A percentile compares a stretch with the other conserved stretches of the same genome.
Conservation (phyloP, 192 early-diverging fungal genomes). For the Gaertneriomyces semiglobifer region DNA sequence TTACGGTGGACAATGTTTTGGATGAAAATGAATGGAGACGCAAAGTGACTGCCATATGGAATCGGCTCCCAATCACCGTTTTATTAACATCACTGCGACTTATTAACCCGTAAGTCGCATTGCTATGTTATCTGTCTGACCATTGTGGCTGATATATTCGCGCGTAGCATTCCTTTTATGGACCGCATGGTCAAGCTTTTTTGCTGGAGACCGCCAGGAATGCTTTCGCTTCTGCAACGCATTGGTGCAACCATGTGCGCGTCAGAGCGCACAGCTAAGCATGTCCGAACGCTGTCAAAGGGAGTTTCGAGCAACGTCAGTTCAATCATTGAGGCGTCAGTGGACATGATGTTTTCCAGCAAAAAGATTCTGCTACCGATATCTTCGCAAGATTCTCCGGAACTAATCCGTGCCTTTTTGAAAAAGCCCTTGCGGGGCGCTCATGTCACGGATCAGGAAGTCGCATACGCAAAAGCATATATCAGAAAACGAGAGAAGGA, state of each 20-base stretch:
- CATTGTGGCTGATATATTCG: not conserved
- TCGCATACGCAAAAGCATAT: constrained; percentile 27
- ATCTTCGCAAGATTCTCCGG: constrained; percentile 12
- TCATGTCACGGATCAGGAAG: constrained; percentile 1
- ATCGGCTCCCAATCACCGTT: constrained; percentile 29
- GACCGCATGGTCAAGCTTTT: constrained; percentile 38
- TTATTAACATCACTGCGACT: constrained; percentile 33
- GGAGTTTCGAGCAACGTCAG: too few species aligned
- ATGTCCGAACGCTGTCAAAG: not conserved
- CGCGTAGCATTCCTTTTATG: constrained; percentile 33
- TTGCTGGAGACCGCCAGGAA: constrained; percentile 39
- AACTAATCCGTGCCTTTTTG: not conserved
- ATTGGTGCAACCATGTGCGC: constrained; percentile 33
- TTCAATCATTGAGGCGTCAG: constrained; percentile 12
- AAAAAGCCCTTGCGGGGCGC: not conserved
- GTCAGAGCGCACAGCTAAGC: constrained; percentile 14
- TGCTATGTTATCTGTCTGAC: not conserved
- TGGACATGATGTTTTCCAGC: constrained; percentile 3
- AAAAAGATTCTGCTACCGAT: not conserved
- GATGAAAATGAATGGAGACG: constrained; percentile 34
- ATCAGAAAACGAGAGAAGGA: constrained; percentile 38
- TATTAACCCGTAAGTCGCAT: constrained; percentile 31
- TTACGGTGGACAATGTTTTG: constrained; percentile 33
- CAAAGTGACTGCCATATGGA: constrained; percentile 32
- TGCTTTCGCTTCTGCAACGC: constrained; percentile 34